Evolutionary conservation across 306 rosid species (phyloP).

Genomic region (Cotoneaster glaucophyllus): DNA sequence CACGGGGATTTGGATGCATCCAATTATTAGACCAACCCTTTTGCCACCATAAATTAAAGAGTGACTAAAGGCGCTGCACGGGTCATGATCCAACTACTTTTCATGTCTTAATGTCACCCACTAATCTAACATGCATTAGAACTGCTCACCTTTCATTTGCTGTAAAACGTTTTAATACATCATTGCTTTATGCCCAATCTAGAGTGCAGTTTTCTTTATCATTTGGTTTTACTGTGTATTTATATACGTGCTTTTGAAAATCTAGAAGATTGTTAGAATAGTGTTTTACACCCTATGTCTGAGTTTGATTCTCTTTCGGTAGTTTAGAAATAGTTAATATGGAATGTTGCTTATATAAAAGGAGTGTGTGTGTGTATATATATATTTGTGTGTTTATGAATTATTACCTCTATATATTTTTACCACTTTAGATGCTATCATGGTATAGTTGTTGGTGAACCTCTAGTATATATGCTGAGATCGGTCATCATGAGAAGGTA

Average conservation of each 20-base stretch:
- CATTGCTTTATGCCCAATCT: not conserved
- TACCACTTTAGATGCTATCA: not conserved
- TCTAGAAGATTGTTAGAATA: too few relatives aligned
- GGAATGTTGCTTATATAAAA: not conserved
- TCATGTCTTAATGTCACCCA: conserved; percentile 70
- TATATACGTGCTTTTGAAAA: not conserved
- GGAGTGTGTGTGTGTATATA: not conserved
- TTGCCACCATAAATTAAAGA: conserved; percentile 6
- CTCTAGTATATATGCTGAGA: not conserved
- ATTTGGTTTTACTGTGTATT: not conserved
- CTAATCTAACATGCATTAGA: conserved; percentile 43
- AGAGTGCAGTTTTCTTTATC: not conserved
- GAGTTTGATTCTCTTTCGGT: not conserved
- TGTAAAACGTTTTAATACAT: conserved; percentile 7
- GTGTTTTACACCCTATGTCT: not conserved
- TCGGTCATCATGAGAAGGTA: conserved; percentile 5
- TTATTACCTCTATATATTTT: not conserved
- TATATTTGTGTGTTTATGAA: not conserved
- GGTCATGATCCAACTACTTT: conserved; percentile 45
- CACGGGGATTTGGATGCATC: conserved; percentile 15
- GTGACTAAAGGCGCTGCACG: conserved; percentile 17
- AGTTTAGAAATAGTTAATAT: not conserved
- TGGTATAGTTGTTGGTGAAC: not conserved
- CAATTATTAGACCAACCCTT: conserved; percentile 4
- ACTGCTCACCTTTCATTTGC: conserved; percentile 39